Conservation (phyloP, 169 alveolate genomes). For the Miamiensis avidus region DNA sequence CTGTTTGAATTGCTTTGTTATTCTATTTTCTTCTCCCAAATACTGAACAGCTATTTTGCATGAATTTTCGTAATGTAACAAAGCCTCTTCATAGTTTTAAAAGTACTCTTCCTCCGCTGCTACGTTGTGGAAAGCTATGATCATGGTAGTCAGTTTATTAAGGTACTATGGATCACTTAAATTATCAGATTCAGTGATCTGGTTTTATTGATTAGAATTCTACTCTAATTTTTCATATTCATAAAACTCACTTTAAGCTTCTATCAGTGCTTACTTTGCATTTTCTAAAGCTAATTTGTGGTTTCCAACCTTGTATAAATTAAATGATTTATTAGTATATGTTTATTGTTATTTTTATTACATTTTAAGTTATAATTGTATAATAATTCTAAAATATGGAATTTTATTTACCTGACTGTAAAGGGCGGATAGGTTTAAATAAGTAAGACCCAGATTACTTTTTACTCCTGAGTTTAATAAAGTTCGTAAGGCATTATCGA, state of each 20-base stretch:
- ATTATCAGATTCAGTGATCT: not conserved
- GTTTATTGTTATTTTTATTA: too few relatives aligned
- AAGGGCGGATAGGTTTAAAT: slow-evolving; percentile 23
- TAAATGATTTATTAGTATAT: not conserved
- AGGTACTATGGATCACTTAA: not conserved
- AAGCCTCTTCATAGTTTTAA: slow-evolving; percentile 14
- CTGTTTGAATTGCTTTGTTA: not conserved
- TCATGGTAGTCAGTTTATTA: slow-evolving; percentile 2
- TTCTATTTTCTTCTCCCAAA: not conserved
- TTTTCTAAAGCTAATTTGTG: slow-evolving; percentile 16
- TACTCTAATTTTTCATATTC: not conserved
- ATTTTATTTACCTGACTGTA: not conserved
- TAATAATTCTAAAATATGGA: too few relatives aligned
- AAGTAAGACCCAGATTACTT: slow-evolving; percentile 16
- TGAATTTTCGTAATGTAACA: slow-evolving; percentile 3
- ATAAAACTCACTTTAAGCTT: not conserved
- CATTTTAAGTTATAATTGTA: not conserved
- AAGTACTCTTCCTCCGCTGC: slow-evolving; percentile 20
- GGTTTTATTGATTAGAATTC: not conserved
- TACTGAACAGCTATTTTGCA: not conserved
- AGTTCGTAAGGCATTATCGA: not conserved
- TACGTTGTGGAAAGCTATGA: slow-evolving; percentile 11
- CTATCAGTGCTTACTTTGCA: slow-evolving; percentile 7
- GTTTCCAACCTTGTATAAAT: not conserved
- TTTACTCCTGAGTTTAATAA: not conserved